Percentiles rank a stretch among this genome's conserved stretches.
Evolutionary conservation across 176 grass and related monocot genomes (phyloP).

Genomic region (Carex parvula): DNA sequence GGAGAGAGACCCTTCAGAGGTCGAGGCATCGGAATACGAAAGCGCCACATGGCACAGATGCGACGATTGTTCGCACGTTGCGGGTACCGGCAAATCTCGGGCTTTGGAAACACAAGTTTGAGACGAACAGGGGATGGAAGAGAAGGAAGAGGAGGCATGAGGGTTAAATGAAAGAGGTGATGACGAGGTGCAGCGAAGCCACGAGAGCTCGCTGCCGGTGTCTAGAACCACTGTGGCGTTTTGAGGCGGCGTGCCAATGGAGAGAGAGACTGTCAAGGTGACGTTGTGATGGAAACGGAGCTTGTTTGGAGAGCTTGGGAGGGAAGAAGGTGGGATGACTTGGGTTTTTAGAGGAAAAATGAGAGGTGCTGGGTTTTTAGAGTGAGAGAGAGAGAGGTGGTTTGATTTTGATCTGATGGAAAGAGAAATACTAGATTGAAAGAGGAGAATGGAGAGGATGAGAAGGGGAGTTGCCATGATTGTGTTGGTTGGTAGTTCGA

Average conservation of each 20-base stretch:
- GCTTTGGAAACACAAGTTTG: conserved; percentile 43
- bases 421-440: background rate
- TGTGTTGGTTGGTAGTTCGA: too few relatives aligned
- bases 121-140: conserved; percentile 71
- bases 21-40: conserved; percentile 75
- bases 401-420: conserved; percentile 24
- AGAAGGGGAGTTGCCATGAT: conserved; percentile 36
- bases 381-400: background rate
- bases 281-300: conserved; percentile 95
- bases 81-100: conserved; percentile 54
- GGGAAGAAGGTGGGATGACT: conserved; percentile 42
- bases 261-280: conserved; percentile 73
- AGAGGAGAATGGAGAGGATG: conserved; percentile 13
- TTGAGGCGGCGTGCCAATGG: conserved; percentile 78
- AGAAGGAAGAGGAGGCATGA: conserved; percentile 46
- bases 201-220: conserved; percentile 96
- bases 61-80: conserved; percentile 56
- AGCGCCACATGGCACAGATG: conserved; percentile 58
- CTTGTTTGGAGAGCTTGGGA: conserved; percentile 64
- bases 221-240: conserved; percentile 89
- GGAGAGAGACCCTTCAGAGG: conserved; percentile 74
- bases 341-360: conserved; percentile 48
- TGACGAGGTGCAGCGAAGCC: conserved; percentile 51
- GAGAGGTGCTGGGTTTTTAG: conserved; percentile 19
- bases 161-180: conserved; percentile 33